These are phyloP conservation scores for Dothistroma septosporum DNA, from an alignment of 2,329 filamentous ascomycete species.

Conservation along the genomic window DNA sequence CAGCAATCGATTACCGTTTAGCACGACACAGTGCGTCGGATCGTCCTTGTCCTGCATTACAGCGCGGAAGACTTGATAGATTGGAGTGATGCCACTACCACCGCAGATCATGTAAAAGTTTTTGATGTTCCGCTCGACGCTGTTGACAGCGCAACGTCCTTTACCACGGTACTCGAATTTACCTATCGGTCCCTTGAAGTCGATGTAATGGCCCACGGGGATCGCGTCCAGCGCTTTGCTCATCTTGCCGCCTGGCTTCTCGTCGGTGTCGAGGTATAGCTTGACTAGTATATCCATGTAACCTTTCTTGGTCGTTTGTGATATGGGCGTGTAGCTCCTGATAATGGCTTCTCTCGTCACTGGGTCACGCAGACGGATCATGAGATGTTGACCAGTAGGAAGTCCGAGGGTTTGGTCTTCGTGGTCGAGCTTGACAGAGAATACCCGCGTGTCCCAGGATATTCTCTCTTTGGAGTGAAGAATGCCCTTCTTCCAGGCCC, in stretches of 20 bases:
- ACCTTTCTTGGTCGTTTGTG: constrained; percentile 58
- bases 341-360: constrained; percentile 69
- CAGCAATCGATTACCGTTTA: constrained; percentile 72
- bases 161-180: constrained; percentile 74
- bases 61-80: constrained; percentile 76
- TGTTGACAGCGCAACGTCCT: constrained; percentile 60
- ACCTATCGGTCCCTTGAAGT: constrained; percentile 85
- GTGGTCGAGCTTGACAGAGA: constrained; percentile 75
- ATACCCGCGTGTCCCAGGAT: constrained; percentile 75
- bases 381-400: constrained; percentile 79
- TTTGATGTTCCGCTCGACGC: constrained; percentile 52
- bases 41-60: constrained; percentile 64
- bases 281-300: constrained; percentile 75
- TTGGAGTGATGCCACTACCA: constrained; percentile 87
- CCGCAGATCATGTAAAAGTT: constrained; percentile 82
- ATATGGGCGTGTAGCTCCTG: constrained; percentile 81
- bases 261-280: constrained; percentile 63
- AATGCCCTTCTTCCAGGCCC: constrained; percentile 67
- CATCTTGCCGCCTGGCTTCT: constrained; percentile 67
- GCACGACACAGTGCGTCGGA: constrained; percentile 63
- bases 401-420: constrained; percentile 66
- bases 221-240: constrained; percentile 72
- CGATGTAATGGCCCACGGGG: constrained; percentile 66
- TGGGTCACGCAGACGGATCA: constrained; percentile 74
- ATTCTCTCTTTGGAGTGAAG: constrained; percentile 65